These are phyloP conservation scores for Kodamaea nitidulidarum DNA, from an alignment of 805 yeast species.

Conservation along the genomic window DNA sequence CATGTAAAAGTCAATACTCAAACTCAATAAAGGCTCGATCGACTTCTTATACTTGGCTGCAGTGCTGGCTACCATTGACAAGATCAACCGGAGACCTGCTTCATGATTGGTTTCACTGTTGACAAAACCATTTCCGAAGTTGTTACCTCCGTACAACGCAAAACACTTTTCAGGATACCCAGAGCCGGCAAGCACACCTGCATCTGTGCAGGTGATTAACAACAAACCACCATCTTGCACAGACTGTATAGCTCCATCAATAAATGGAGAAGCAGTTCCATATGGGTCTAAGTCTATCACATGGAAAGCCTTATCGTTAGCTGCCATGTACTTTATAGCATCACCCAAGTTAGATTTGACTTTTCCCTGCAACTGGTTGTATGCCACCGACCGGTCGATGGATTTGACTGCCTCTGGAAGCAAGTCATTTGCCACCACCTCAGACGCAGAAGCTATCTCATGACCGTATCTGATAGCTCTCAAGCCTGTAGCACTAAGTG, in stretches of 20 bases:
- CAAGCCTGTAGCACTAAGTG: conserved; percentile 90
- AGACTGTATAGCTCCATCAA: conserved; percentile 85
- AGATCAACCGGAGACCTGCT: conserved; percentile 81
- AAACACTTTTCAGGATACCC: conserved; percentile 97
- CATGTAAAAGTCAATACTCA: conserved; percentile 90
- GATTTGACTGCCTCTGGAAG: conserved; percentile 80
- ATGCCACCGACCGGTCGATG: conserved; percentile 65
- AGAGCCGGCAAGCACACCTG: conserved; percentile 92
- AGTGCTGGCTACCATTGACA: conserved; percentile 67
- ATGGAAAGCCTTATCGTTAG: conserved; percentile 57
- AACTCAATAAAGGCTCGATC: conserved; percentile 79
- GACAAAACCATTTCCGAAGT: conserved; percentile 55
- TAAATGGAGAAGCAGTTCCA: conserved; percentile 94
- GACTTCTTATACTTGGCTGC: conserved; percentile 88
- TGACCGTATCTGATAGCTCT: conserved; percentile 91
- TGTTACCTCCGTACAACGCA: conserved; percentile 90
- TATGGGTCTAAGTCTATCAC: conserved; percentile 94
- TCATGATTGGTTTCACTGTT: conserved; percentile 81
- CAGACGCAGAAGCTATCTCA: conserved; percentile 74
- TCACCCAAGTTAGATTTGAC: conserved; percentile 78
- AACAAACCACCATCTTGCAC: conserved; percentile 82
- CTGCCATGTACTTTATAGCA: conserved; percentile 77
- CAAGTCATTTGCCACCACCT: conserved; percentile 85
- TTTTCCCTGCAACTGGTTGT: conserved; percentile 54
- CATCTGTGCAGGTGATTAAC: conserved; percentile 92